These are phyloP conservation scores for Pleoardoris graminearum DNA, from an alignment of 2,329 filamentous ascomycete species.

Conservation along the genomic window DNA sequence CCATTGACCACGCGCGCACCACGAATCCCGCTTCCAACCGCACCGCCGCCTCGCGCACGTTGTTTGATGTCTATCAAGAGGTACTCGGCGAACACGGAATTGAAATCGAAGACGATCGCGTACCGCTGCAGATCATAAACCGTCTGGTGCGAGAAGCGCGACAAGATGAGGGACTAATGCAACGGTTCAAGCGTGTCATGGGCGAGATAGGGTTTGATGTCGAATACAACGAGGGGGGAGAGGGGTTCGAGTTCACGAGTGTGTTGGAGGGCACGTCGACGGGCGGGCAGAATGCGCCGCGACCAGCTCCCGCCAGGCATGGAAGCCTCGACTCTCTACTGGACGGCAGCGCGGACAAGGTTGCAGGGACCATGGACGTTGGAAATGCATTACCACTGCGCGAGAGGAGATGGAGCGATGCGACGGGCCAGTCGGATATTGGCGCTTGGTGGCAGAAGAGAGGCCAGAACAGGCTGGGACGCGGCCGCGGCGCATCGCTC, in stretches of 20 bases:
- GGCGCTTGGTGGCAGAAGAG: conserved; percentile 13
- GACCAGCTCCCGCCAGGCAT: conserved; percentile 41
- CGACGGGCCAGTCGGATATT: conserved; percentile 11
- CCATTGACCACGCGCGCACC: conserved; percentile 68
- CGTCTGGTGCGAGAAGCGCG: conserved; percentile 57
- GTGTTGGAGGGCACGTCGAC: conserved; percentile 33
- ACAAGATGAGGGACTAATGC: conserved; percentile 55
- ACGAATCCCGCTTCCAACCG: background rate
- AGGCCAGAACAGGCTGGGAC: conserved; percentile 33
- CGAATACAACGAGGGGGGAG: conserved; percentile 58
- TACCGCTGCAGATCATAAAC: conserved; percentile 77
- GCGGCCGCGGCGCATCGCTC: conserved; percentile 36
- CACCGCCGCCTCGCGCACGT: conserved; percentile 64
- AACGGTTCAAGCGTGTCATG: conserved; percentile 72
- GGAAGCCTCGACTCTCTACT: conserved; percentile 65
- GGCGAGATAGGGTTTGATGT: conserved; percentile 71
- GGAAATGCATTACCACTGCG: conserved; percentile 21
- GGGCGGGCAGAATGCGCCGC: conserved; percentile 18
- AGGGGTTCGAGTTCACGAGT: conserved; percentile 43
- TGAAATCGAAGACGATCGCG: conserved; percentile 72
- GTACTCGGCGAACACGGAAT: conserved; percentile 72
- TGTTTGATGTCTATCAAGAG: conserved; percentile 80
- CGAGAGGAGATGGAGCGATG: conserved; percentile 21
- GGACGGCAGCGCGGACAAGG: conserved; percentile 58
- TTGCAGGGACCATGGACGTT: conserved; percentile 45